Evolutionary conservation across 306 rosid genomes (phyloP), one percentile per base, ranked within the genome.

Genomic region (Prunus armeniaca): DNA sequence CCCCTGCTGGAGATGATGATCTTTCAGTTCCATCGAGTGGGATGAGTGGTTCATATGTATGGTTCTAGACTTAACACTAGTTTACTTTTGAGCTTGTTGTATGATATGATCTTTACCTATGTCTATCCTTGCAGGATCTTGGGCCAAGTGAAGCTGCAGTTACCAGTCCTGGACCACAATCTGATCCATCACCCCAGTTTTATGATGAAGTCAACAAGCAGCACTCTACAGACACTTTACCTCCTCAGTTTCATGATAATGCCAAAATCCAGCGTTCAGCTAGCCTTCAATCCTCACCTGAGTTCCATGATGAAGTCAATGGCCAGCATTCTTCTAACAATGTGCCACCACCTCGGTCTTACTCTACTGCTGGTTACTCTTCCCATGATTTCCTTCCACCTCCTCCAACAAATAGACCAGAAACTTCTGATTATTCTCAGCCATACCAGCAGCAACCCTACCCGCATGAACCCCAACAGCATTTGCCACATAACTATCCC

Each of bases 1-100:
- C 96, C 49, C 99, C 99, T 72, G 86, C 80, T 72, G 99, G 89
- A 61, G 98, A 91, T 51, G 98, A 93, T 69, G 97, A 96, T 76
- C 86, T 96, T n/a, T 88, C 90, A 18, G 15, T 81, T 78, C 93
- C 88, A 32, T 81, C 81, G 3, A 84, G 82, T 71, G 61, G 86
- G 67, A 80, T 87, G 55, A 80, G 85, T 80, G 83, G 58, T 61
- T 72, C 88, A 83, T 76, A 87, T 89, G 98, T 96, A 89, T 75
- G 89, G 64, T 76, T 80, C 57, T 57, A 65, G 71, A 69, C 87
- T 82, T 68, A 32, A 25, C 34, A 19, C 22, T 25, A 12, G 51
- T 65, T 20, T 47, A 71, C 9, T 69, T 54, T 82, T 69, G 50
- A 70, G 60, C 57, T 3, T 65, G n/a, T 57, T 72, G 30, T 43